phyloP scores from a whole-genome alignment of 1,284 basidiomycete species.

The Microbotryum intermedium region DNA sequence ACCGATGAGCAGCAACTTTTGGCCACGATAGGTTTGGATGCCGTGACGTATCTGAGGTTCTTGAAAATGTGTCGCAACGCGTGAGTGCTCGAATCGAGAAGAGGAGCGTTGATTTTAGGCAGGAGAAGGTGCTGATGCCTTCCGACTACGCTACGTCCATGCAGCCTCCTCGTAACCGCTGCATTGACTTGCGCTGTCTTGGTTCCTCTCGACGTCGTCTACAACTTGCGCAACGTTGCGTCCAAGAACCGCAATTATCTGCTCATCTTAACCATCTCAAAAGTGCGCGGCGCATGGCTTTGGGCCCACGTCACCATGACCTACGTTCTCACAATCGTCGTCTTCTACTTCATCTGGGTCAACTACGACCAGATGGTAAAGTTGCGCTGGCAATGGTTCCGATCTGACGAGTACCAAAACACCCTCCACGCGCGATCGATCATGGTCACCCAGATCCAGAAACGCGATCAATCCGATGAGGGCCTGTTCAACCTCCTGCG shows the following conservation, averaged over 20 bases:
- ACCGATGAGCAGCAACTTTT: constrained; percentile 80
- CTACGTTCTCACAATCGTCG: constrained; percentile 50
- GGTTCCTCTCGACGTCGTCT: constrained; percentile 49
- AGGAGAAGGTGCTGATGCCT: neutral
- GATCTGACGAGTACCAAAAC: constrained; percentile 63
- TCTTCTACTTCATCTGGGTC: constrained; percentile 56
- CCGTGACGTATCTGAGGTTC: constrained; percentile 85
- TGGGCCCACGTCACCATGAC: constrained; percentile 66
- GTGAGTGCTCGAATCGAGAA: constrained; percentile 11
- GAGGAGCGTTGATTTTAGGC: neutral
- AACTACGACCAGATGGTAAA: constrained; percentile 49
- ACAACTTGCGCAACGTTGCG: constrained; percentile 58
- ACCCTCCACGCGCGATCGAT: constrained; percentile 72
- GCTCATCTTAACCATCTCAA: constrained; percentile 67
- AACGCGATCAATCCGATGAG: constrained; percentile 65
- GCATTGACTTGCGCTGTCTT: constrained; percentile 62
- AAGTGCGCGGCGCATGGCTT: constrained; percentile 57
- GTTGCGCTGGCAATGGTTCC: constrained; percentile 61
- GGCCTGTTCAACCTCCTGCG: constrained; percentile 47
- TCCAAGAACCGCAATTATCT: constrained; percentile 51
- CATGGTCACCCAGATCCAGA: constrained; percentile 60
- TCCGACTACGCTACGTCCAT: neutral
- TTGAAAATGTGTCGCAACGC: constrained; percentile 74
- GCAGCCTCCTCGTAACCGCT: constrained; percentile 56
- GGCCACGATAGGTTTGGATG: constrained; percentile 83